phyloP scores from a whole-genome alignment of 2,329 filamentous ascomycete species.

The Canariomyces notabilis region DNA sequence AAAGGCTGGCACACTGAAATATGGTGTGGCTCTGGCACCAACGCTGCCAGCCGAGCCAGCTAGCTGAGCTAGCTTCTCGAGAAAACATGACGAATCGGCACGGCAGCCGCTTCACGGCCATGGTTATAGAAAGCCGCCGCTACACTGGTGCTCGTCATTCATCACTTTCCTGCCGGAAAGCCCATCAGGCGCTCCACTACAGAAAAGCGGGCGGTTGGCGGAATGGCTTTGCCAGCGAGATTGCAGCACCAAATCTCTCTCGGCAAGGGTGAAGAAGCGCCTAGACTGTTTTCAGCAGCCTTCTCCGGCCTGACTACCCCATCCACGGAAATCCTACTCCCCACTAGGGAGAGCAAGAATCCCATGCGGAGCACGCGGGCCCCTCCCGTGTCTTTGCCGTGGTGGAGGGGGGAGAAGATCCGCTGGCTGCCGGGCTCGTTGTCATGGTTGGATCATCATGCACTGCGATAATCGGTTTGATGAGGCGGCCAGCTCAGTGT shows the following conservation, averaged over 20 bases:
- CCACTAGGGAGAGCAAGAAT: conserved; percentile 19
- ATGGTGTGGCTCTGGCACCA: too few species aligned
- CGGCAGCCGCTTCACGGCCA: too few species aligned
- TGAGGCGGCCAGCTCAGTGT: conserved; percentile 5
- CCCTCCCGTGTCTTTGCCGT: conserved; percentile 18
- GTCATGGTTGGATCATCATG: conserved; percentile 25
- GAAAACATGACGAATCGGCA: too few species aligned
- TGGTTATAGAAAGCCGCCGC: too few species aligned
- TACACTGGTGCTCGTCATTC: too few species aligned
- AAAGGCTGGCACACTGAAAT: not conserved
- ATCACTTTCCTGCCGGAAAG: not conserved
- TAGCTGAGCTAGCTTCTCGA: too few species aligned
- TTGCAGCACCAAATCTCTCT: conserved; percentile 22
- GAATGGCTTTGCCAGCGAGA: conserved; percentile 7
- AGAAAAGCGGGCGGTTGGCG: conserved; percentile 8
- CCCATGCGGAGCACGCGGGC: conserved; percentile 23
- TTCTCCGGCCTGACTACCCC: conserved; percentile 32
- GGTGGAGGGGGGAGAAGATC: conserved; percentile 8
- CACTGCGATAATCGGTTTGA: conserved; percentile 19
- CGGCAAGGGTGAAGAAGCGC: conserved; percentile 14
- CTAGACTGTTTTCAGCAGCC: conserved; percentile 35
- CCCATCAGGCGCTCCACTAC: conserved; percentile 1
- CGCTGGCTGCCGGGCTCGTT: conserved; percentile 8
- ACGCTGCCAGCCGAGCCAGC: too few species aligned
- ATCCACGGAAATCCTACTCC: conserved; percentile 33